Percentiles rank a stretch among this genome's conserved stretches.
Conservation (phyloP, 2,329 filamentous ascomycete genomes). For the Pyrenochaeta sp. region DNA sequence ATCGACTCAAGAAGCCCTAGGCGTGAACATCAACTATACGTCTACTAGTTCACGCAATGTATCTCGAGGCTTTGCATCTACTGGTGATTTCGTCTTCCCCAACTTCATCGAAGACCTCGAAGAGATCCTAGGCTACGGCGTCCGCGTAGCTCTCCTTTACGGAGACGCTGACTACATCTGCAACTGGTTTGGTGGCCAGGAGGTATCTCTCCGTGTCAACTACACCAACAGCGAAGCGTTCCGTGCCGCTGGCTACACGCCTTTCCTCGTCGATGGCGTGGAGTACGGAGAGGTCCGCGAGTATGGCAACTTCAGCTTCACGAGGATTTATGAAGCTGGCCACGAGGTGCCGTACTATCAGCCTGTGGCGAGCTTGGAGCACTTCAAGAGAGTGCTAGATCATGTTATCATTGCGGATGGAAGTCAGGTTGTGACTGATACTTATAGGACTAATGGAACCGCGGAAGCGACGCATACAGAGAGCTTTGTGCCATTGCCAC, state of each 20-base stretch:
- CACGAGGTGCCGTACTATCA: conserved; percentile 60
- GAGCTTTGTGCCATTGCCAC: conserved; percentile 37
- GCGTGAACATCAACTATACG: conserved; percentile 66
- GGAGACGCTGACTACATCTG: conserved; percentile 67
- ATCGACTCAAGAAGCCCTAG: conserved; percentile 59
- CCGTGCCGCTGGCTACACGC: conserved; percentile 73
- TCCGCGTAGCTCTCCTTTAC: conserved; percentile 65
- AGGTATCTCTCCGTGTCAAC: conserved; percentile 66
- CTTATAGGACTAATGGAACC: conserved; percentile 42
- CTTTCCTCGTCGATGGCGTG: conserved; percentile 68
- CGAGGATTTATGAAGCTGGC: conserved; percentile 61
- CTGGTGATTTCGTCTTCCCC: conserved; percentile 57
- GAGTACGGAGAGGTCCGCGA: conserved; percentile 74
- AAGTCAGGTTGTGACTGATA: conserved; percentile 32
- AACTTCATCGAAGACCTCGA: conserved; percentile 57
- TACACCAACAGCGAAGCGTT: conserved; percentile 64
- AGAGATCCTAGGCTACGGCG: conserved; percentile 62
- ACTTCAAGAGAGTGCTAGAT: conserved; percentile 39
- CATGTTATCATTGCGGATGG: conserved; percentile 43
- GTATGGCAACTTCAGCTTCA: conserved; percentile 71
- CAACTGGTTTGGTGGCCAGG: conserved; percentile 77
- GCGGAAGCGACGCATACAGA: conserved; percentile 44
- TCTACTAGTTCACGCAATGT: conserved; percentile 51
- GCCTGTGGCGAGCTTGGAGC: conserved; percentile 40
- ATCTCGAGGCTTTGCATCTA: conserved; percentile 53